Conservation (phyloP, 2,329 filamentous ascomycete species). For the Alternaria gansuensis region DNA sequence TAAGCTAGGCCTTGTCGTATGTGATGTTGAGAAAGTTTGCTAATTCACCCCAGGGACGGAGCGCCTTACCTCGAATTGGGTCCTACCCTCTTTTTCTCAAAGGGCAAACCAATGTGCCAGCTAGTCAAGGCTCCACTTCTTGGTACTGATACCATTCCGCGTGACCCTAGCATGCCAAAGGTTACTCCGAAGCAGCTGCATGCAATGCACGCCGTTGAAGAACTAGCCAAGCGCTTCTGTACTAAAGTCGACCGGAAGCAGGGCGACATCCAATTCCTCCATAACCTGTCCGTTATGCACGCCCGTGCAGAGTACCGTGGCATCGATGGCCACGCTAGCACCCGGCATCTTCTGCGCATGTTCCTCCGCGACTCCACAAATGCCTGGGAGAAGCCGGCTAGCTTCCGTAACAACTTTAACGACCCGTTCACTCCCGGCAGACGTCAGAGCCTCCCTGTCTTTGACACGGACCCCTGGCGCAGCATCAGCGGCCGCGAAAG, state of each 20-base stretch:
- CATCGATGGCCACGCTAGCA: constrained; percentile 34
- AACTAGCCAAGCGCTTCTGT: constrained; percentile 42
- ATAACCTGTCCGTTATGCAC: constrained; percentile 51
- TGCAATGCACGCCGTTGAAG: constrained; percentile 43
- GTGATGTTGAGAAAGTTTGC: constrained; percentile 1
- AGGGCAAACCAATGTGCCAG: constrained; percentile 49
- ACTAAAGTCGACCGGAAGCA: constrained; percentile 46
- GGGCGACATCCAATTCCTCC: constrained; percentile 51
- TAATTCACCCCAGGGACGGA: constrained; percentile 31
- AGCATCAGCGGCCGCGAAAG: constrained; percentile 52
- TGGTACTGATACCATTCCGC: constrained; percentile 46
- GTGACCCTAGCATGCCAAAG: constrained; percentile 42
- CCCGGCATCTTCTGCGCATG: constrained; percentile 51
- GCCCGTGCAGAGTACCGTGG: constrained; percentile 48
- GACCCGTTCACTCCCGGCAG: constrained; percentile 45
- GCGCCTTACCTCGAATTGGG: constrained; percentile 47
- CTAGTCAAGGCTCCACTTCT: constrained; percentile 51
- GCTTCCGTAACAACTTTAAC: constrained; percentile 43
- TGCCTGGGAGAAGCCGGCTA: constrained; percentile 46
- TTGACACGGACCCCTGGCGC: constrained; percentile 50
- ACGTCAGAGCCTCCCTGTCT: constrained; percentile 44
- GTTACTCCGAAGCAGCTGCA: constrained; percentile 42
- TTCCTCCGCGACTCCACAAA: constrained; percentile 49
- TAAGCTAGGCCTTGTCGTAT: constrained; percentile 27
- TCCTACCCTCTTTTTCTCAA: constrained; percentile 49